Evolutionary conservation across 257 asterid genomes (phyloP), one percentile per base, ranked within the genome.

Genomic region (Nicotiana tomentosiformis): DNA sequence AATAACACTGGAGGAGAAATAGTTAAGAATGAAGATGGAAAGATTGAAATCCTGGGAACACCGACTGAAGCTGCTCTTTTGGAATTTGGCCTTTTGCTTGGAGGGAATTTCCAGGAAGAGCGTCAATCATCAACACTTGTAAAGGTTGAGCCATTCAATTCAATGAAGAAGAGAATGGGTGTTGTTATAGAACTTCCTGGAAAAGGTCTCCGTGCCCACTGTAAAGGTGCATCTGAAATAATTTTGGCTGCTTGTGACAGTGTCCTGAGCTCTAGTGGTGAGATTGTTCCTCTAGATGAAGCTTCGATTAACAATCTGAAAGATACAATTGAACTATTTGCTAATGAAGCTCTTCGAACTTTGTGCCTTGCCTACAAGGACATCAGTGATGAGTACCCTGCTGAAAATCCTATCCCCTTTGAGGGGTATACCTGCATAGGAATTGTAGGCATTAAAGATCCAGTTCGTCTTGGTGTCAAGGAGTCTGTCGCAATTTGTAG

Each of bases 181-280:
- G 96, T 93, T 64, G 97, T 91, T 55, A 69, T 94, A 83, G 93
- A 93, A 89, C 83, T 93, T 57, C 95, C 96, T 1, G 93, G 88
- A 53, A 88, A 84, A 85, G 87, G 82, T 84, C 88, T 82, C 80
- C 93, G 92, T 85, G 97, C 94, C n/a, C 97, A 94, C 84, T 89
- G 96, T 86, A 94, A 94, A 86, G 98, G 98, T 14, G 97, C 97
- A 53, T 94, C 98, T 39, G 98, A 94, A 90, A 91, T 94, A 69
- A 90, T 94, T 85, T 85, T 94, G 88, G 88, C 91, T 77, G 97
- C 98, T 15, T 94, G 98, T 84, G 91, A 93, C 84, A 93, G 86
- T 87, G 79, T 87, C 83, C 67, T 94, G 83, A 87, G 89, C 82
- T 78, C 90, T 11, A 86, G 82, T 56, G 94, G 97, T 6, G 88